phyloP scores from a whole-genome alignment of 345 rosid genomes.

The Salix viminalis region DNA sequence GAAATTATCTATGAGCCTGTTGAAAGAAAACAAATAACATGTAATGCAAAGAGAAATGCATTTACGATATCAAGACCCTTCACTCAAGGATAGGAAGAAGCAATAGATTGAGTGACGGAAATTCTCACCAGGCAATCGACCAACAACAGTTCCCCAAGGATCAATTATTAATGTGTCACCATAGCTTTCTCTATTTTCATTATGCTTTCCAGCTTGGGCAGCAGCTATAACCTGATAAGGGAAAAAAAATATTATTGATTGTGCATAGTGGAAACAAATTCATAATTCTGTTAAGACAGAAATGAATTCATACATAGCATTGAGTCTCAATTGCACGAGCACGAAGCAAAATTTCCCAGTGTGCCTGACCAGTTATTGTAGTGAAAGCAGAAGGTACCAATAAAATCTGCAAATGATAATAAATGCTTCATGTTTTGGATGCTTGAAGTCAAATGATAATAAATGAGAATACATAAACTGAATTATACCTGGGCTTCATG shows the following conservation, averaged over 20 bases:
- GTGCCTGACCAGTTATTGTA: conserved; percentile 77
- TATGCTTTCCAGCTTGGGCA: conserved; percentile 88
- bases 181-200: conserved; percentile 73
- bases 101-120: neutral
- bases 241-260: neutral
- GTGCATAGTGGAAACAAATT: neutral
- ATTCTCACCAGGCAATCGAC: conserved; percentile 68
- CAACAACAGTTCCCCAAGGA: conserved; percentile 86
- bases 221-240: conserved; percentile 70
- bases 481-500: conserved; percentile 67
- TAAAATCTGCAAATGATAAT: conserved; percentile 44
- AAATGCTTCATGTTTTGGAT: conserved; percentile 1
- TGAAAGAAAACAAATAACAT: neutral
- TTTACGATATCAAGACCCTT: neutral
- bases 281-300: neutral
- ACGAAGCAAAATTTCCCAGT: conserved; percentile 94
- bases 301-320: conserved; percentile 61
- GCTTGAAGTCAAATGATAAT: neutral
- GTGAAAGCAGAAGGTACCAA: conserved; percentile 92
- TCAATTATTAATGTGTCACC: conserved; percentile 85
- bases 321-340: conserved; percentile 94
- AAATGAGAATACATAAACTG: neutral
- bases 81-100: neutral
- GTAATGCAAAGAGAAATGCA: neutral
- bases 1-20: neutral